Evolutionary conservation across 2,329 filamentous ascomycete species (phyloP).

Genomic region (Ophiostoma australiae): DNA sequence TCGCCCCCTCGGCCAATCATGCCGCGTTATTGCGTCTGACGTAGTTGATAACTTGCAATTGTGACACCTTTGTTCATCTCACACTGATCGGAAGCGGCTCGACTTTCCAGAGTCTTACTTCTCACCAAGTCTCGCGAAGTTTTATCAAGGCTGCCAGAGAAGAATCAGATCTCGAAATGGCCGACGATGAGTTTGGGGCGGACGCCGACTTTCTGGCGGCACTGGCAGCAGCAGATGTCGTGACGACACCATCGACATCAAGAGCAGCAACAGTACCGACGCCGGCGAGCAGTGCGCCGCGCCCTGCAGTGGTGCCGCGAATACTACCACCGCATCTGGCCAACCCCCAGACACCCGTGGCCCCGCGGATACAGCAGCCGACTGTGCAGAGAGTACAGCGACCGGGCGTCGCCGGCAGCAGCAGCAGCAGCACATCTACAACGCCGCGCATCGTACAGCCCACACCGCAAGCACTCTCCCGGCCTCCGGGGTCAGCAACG

Average conservation of each 20-base stretch:
- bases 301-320: slow-evolving; percentile 25
- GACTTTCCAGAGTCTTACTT: background rate
- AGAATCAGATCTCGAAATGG: slow-evolving; percentile 22
- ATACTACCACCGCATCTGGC: slow-evolving; percentile 2
- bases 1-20: background rate
- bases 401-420: slow-evolving; percentile 16
- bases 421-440: slow-evolving; percentile 28
- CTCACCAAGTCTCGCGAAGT: background rate
- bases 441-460: slow-evolving; percentile 69
- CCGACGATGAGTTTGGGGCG: slow-evolving; percentile 53
- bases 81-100: background rate
- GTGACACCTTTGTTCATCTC: background rate
- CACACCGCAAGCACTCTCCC: slow-evolving; percentile 76
- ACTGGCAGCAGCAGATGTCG: slow-evolving; percentile 47
- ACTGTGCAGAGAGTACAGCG: slow-evolving; percentile 54
- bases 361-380: slow-evolving; percentile 45
- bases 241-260: background rate
- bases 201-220: slow-evolving; percentile 54
- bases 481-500: slow-evolving; percentile 29
- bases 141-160: background rate
- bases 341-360: slow-evolving; percentile 38
- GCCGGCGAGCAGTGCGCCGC: slow-evolving; percentile 26
- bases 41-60: background rate
- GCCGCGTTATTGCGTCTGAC: slow-evolving; percentile 1
- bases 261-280: slow-evolving; percentile 22